These are phyloP conservation scores for Platanthera zijinensis DNA, from an alignment of 106 monocot genomes.

Conservation along the genomic window DNA sequence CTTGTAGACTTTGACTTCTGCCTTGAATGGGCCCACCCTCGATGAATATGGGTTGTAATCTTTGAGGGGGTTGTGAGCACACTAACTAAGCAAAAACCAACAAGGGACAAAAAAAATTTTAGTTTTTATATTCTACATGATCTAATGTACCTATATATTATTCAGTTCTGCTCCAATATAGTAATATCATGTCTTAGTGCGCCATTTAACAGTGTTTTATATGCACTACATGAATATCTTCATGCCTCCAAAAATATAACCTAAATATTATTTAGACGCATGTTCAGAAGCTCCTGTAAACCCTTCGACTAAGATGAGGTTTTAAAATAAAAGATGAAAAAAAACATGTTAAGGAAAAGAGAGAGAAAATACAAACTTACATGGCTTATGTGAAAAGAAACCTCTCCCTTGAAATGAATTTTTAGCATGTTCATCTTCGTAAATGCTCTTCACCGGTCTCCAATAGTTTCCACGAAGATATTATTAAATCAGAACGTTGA, in stretches of 20 bases:
- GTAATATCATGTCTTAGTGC: not conserved
- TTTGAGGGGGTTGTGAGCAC: not conserved
- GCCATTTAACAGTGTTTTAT: not conserved
- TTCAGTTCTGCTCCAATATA: not conserved
- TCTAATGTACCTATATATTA: not conserved
- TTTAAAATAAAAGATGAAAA: not conserved
- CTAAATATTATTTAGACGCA: not conserved
- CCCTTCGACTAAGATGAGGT: not conserved
- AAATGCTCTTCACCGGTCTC: slow-evolving; percentile 6
- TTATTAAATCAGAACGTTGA: slow-evolving; percentile 37
- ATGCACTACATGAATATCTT: not conserved
- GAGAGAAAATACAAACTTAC: slow-evolving; percentile 12
- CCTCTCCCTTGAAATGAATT: not conserved
- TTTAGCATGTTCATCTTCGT: slow-evolving; percentile 8
- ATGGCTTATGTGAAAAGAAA: not conserved
- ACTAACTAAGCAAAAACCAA: not conserved
- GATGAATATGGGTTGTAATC: not conserved
- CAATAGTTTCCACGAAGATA: slow-evolving; percentile 49
- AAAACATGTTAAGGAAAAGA: not conserved
- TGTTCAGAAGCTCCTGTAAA: not conserved
- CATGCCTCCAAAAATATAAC: not conserved
- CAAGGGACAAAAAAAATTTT: not conserved
- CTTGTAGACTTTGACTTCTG: too few relatives aligned
- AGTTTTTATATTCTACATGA: not conserved
- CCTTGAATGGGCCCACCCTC: too few relatives aligned